Conservation (phyloP, 352 stramenopile genomes). For the Pythium myriotylum region DNA sequence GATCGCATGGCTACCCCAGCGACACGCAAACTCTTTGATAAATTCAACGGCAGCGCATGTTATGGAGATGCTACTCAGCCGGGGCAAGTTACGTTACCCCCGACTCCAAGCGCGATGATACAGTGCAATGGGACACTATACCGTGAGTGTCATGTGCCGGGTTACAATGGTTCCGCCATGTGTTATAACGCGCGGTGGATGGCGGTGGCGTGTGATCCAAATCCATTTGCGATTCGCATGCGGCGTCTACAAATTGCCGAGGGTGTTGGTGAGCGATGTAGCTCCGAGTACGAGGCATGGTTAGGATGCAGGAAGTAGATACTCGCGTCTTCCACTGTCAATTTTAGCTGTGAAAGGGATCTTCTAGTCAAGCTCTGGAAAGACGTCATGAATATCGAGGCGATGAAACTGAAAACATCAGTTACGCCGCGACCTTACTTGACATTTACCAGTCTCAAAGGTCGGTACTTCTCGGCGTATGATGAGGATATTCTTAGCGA, state of each 20-base stretch:
- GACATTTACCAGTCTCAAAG: no score
- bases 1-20: background rate
- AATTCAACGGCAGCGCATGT: conserved; percentile 17
- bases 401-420: no score
- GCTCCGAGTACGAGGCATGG: conserved; percentile 35
- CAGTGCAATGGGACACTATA: conserved; percentile 21
- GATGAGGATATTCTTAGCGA: no score
- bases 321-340: no score
- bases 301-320: conserved; percentile 12
- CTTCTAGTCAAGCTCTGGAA: no score
- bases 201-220: conserved; percentile 30
- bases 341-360: no score
- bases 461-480: no score
- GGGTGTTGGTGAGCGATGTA: conserved; percentile 26
- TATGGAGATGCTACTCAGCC: conserved; percentile 13
- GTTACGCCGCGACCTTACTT: no score
- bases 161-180: conserved; percentile 14
- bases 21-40: background rate
- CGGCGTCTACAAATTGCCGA: conserved; percentile 34
- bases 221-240: conserved; percentile 27
- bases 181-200: conserved; percentile 39
- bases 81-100: background rate
- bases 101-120: background rate
- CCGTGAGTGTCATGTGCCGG: conserved; percentile 16
- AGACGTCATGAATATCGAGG: no score